Percentiles rank a stretch among this genome's conserved stretches.
Evolutionary conservation across 192 early-diverging fungal species (phyloP).

Genomic region (Phycomyces nitens): DNA sequence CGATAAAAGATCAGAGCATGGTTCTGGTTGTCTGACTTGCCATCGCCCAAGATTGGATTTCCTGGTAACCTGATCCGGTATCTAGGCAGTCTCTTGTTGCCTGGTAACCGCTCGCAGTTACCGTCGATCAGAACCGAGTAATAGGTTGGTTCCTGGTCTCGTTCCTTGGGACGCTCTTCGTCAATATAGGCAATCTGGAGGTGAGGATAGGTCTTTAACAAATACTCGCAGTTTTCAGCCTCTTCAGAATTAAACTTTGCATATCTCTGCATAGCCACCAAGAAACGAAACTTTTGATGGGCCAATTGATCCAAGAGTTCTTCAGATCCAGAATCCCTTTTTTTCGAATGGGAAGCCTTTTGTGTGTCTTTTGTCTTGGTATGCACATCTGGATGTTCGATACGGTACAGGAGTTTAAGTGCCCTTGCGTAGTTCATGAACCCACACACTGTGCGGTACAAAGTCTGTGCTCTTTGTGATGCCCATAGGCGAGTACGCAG

Average conservation of each 20-base stretch:
- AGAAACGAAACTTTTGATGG: constrained; percentile 64
- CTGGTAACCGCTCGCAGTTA: constrained; percentile 49
- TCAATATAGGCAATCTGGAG: constrained; percentile 69
- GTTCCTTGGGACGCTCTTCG: constrained; percentile 41
- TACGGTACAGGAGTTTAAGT: constrained; percentile 61
- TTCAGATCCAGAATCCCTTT: constrained; percentile 22
- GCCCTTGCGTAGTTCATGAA: constrained; percentile 75
- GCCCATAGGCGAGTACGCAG: constrained; percentile 73
- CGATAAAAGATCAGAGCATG: constrained; percentile 69
- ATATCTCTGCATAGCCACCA: constrained; percentile 72
- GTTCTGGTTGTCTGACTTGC: constrained; percentile 77
- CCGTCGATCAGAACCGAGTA: constrained; percentile 63
- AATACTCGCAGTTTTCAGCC: constrained; percentile 58
- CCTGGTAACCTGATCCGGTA: constrained; percentile 65
- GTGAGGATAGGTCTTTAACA: constrained; percentile 58
- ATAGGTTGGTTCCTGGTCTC: constrained; percentile 37
- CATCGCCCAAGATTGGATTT: constrained; percentile 73
- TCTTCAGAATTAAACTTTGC: constrained; percentile 66
- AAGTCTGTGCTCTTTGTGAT: constrained; percentile 66
- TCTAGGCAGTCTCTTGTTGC: constrained; percentile 56
- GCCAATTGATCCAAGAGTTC: constrained; percentile 55
- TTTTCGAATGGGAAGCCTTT: neutral
- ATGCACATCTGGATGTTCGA: constrained; percentile 63
- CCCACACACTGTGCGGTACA: constrained; percentile 69
- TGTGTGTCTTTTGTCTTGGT: neutral